phyloP scores from a whole-genome alignment of 1,284 basidiomycete genomes.

The Vanrija humicola region DNA sequence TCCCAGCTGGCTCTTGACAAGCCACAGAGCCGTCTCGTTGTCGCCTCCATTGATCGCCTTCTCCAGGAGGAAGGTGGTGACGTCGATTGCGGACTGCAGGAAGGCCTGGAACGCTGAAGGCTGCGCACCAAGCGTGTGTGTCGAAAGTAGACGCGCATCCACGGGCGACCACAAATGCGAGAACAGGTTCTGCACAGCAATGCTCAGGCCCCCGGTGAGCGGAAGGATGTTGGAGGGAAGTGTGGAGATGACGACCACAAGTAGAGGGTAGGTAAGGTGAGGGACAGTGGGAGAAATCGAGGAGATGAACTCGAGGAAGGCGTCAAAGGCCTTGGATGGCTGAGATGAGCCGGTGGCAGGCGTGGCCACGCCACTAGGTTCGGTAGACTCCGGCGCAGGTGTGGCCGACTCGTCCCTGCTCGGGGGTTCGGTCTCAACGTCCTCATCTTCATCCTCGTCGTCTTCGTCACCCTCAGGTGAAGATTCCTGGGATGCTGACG shows the following conservation, averaged over 20 bases:
- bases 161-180: conserved; percentile 44
- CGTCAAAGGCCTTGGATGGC: conserved; percentile 55
- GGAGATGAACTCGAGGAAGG: conserved; percentile 45
- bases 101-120: conserved; percentile 42
- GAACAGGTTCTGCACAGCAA: conserved; percentile 35
- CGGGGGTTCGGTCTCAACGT: conserved; percentile 20
- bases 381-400: neutral
- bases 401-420: conserved; percentile 1
- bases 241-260: conserved; percentile 41
- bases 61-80: conserved; percentile 29
- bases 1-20: conserved; percentile 35
- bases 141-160: conserved; percentile 42
- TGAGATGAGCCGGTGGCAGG: conserved; percentile 2
- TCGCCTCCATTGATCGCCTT: conserved; percentile 15
- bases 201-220: conserved; percentile 17
- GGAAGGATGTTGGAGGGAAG: conserved; percentile 33
- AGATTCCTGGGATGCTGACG: neutral
- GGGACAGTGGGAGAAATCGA: conserved; percentile 42
- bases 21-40: conserved; percentile 24
- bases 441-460: conserved; percentile 20
- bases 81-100: conserved; percentile 33
- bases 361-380: neutral
- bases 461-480: conserved; percentile 2
- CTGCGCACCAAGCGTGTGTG: conserved; percentile 34
- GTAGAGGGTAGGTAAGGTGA: conserved; percentile 41